Evolutionary conservation across 164 flowering plant genomes (phyloP).

Genomic region (Dillenia turbinata): DNA sequence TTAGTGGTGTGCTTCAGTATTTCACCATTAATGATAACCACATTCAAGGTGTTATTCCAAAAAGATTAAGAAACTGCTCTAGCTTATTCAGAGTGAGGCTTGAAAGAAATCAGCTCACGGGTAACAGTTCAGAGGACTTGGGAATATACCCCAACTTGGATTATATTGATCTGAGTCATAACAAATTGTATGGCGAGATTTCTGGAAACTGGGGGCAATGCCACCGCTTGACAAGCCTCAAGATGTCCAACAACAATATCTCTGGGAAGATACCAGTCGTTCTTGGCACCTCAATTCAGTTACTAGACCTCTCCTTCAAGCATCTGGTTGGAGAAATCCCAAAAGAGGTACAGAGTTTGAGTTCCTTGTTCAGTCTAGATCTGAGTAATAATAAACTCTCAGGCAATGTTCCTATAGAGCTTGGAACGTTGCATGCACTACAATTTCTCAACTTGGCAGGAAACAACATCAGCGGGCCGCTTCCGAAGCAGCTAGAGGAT

Average conservation of each 20-base stretch:
- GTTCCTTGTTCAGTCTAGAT: neutral
- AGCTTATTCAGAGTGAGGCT: conserved; percentile 3
- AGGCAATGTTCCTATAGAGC: neutral
- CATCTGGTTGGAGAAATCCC: neutral
- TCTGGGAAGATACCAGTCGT: neutral
- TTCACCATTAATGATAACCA: neutral
- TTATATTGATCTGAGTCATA: conserved; percentile 3
- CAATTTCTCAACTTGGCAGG: neutral
- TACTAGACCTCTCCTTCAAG: neutral
- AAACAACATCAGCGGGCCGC: neutral
- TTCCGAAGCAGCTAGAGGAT: neutral
- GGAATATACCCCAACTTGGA: neutral
- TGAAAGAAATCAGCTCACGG: conserved; percentile 1
- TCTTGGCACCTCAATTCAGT: neutral
- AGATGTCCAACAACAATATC: neutral
- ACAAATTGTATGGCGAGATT: conserved; percentile 2
- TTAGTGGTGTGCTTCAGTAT: neutral
- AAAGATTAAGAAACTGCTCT: neutral
- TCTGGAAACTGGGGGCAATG: neutral
- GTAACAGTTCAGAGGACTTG: neutral
- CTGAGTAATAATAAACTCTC: neutral
- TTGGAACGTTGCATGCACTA: neutral
- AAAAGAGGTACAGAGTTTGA: neutral
- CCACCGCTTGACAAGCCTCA: neutral
- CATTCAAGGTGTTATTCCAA: neutral